Conservation (phyloP, 352 stramenopile genomes). For the Phytophthora nicotianae region DNA sequence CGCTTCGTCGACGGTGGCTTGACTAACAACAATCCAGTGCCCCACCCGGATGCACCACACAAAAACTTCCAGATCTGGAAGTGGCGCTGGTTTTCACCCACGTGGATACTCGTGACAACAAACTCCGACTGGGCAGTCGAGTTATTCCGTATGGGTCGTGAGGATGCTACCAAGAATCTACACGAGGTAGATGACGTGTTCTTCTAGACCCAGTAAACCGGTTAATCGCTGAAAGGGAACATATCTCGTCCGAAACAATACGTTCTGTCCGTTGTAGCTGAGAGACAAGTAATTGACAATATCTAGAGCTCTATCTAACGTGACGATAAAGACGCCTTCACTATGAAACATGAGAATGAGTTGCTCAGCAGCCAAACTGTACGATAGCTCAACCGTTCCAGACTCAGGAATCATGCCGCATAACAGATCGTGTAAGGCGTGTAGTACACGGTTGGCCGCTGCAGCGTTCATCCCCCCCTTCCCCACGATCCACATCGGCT, state of each 20-base stretch:
- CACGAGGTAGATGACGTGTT: slow-evolving; percentile 71
- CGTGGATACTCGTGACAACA: slow-evolving; percentile 80
- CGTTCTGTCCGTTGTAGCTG: not conserved
- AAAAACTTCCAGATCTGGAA: slow-evolving; percentile 88
- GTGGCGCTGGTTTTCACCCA: slow-evolving; percentile 78
- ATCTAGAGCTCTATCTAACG: too few relatives aligned
- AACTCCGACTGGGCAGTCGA: slow-evolving; percentile 75
- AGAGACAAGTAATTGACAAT: too few relatives aligned
- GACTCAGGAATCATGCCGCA: too few relatives aligned
- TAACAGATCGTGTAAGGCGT: slow-evolving; percentile 38
- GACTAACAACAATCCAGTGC: slow-evolving; percentile 72
- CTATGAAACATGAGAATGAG: too few relatives aligned
- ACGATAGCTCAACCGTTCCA: too few relatives aligned
- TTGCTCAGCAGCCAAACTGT: too few relatives aligned
- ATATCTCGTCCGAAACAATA: not conserved
- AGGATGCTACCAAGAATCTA: slow-evolving; percentile 72
- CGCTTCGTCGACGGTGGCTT: slow-evolving; percentile 76
- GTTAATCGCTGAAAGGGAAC: not conserved
- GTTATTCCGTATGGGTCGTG: slow-evolving; percentile 77
- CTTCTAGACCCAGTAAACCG: slow-evolving; percentile 30
- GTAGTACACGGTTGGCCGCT: slow-evolving; percentile 90
- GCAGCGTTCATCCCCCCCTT: slow-evolving; percentile 91
- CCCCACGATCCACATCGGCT: slow-evolving; percentile 52
- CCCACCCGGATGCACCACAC: slow-evolving; percentile 55
- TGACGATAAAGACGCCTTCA: too few relatives aligned